Evolutionary conservation across 371 early-diverging fungal genomes (phyloP), one percentile per base, ranked within the genome.

Genomic region (Mortierella sp.): DNA sequence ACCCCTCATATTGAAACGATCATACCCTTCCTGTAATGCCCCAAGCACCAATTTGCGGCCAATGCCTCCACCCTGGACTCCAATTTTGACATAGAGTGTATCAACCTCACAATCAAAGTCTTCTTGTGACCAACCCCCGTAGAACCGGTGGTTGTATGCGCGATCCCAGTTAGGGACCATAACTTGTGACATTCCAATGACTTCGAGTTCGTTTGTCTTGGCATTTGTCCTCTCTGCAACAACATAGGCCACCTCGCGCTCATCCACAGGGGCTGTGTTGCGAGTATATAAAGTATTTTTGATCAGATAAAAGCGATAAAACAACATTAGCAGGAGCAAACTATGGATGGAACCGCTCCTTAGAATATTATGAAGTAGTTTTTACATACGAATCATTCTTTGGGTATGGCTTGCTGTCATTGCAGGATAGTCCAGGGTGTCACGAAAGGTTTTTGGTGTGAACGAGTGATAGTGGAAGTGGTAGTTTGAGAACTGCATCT

Each of bases 401-500:
- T 57, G 34, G 40, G 55, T 61, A 60, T 79, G 79, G 15, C 34
- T 35, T 23, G 31, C 53, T 2, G 73, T 70, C 79, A 79, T 79
- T 1, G 37, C 63, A 19, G 40, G n/a, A 49, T 26, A 56, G 19
- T 73, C 57, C 12, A 79, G 51, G 49, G 22, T 69, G 10, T 79
- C 79, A n/a, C 66, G 61, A 26, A 66, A 73, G 15, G 15, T 22
- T 31, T 55, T 43, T 19, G 70, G 64, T 3, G 47, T 49, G 19
- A 69, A 29, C 2, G 42, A 58, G 3, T 1, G 35, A 37, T 79
- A 79, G 32, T 79, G 74, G 62, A 42, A 57, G 3, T 12, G 26
- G 57, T 79, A 79, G 68, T 79, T 79, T 34, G 73, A 73, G 64
- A 70, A 72, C 64, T 79, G 79, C 64, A 79, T 62, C 54, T 79